A percentile compares a stretch with the other conserved stretches of the same genome.
phyloP scores from a whole-genome alignment of 164 flowering plant genomes.

The Houttuynia cordata region DNA sequence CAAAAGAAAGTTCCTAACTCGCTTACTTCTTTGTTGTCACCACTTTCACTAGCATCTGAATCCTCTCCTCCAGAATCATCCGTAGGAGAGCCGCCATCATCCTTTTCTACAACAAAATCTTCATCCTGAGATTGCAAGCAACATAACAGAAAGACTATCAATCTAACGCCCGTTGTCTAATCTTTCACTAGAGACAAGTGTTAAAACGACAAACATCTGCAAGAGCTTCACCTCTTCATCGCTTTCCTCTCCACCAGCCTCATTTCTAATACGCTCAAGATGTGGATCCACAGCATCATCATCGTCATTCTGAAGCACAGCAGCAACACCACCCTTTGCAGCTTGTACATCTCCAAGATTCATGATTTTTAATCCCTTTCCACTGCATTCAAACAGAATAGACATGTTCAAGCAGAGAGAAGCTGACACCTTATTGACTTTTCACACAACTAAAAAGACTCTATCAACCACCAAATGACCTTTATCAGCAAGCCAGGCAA shows the following conservation, averaged over 20 bases:
- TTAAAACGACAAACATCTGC: neutral
- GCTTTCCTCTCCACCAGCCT: constrained; percentile 80
- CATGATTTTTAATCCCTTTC: constrained; percentile 82
- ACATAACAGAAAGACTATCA: neutral
- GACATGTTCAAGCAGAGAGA: no score
- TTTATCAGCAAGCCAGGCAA: no score
- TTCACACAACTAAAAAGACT: no score
- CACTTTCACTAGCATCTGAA: constrained; percentile 80
- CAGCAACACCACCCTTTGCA: constrained; percentile 54
- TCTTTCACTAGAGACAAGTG: neutral
- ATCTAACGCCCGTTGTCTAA: neutral
- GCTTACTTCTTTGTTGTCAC: constrained; percentile 53
- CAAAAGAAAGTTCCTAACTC: neutral
- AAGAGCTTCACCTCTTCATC: constrained; percentile 72
- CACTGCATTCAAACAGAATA: constrained; percentile 27
- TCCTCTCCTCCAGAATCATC: constrained; percentile 91
- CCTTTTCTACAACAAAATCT: constrained; percentile 78
- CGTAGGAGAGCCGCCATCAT: constrained; percentile 94
- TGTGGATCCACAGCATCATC: constrained; percentile 94
- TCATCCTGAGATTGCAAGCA: constrained; percentile 47
- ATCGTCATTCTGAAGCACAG: constrained; percentile 51
- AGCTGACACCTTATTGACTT: no score
- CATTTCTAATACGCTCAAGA: constrained; percentile 79
- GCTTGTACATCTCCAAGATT: constrained; percentile 43
- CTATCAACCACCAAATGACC: no score